These are phyloP conservation scores for Crepidotus variabilis DNA, from an alignment of 768 basidiomycete species.

Conservation along the genomic window DNA sequence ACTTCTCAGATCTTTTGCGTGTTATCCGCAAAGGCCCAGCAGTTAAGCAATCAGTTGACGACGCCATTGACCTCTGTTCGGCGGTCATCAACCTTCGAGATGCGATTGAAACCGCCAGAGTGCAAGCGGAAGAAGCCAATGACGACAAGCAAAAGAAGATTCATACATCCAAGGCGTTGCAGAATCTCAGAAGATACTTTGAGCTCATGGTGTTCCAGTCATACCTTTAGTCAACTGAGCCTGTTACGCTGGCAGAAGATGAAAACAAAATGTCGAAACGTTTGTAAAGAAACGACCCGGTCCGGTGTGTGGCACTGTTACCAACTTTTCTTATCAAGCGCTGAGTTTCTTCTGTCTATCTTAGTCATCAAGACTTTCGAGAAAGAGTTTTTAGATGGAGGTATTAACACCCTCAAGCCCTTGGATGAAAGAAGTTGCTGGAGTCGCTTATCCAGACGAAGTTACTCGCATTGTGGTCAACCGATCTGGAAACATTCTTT, in stretches of 20 bases:
- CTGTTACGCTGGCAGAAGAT: conserved; percentile 74
- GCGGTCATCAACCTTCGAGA: conserved; percentile 84
- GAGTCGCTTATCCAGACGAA: conserved; percentile 85
- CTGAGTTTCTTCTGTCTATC: background rate
- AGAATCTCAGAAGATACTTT: conserved; percentile 82
- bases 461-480: conserved; percentile 82
- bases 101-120: conserved; percentile 79
- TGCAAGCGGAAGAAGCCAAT: conserved; percentile 71
- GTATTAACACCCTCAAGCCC: conserved; percentile 75
- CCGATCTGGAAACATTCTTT: conserved; percentile 81
- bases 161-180: conserved; percentile 72
- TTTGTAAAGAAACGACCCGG: conserved; percentile 86
- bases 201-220: conserved; percentile 87
- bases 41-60: conserved; percentile 85
- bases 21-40: conserved; percentile 83
- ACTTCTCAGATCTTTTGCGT: conserved; percentile 63
- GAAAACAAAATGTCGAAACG: conserved; percentile 74
- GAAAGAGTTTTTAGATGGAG: conserved; percentile 82
- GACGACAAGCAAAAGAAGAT: conserved; percentile 67
- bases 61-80: conserved; percentile 83
- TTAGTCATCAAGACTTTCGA: conserved; percentile 93
- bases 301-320: conserved; percentile 27
- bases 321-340: background rate
- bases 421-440: conserved; percentile 68
- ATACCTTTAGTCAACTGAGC: conserved; percentile 76